Evolutionary conservation across 768 basidiomycete genomes (phyloP).

Genomic region (Scleroderma citrinum): DNA sequence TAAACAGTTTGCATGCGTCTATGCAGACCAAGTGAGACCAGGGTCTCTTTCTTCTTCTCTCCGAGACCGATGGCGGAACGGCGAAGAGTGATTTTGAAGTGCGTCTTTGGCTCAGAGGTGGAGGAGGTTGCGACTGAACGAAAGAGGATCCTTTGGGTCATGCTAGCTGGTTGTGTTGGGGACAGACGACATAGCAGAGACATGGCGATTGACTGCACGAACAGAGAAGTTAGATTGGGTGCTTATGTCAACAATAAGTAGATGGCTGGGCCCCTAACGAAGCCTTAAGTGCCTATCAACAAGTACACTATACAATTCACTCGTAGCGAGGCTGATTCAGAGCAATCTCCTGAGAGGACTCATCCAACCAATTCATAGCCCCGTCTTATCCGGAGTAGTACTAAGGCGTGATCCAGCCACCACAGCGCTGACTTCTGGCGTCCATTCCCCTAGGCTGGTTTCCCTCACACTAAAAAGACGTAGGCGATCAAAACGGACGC

Average conservation of each 20-base stretch:
- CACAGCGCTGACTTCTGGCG: slow-evolving; percentile 21
- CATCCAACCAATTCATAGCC: too few species aligned
- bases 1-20: slow-evolving; percentile 82
- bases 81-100: slow-evolving; percentile 85
- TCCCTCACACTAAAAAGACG: slow-evolving; percentile 21
- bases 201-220: slow-evolving; percentile 6
- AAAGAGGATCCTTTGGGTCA: slow-evolving; percentile 4
- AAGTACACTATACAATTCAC: too few species aligned
- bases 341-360: too few species aligned
- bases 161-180: slow-evolving; percentile 6
- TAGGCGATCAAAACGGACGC: slow-evolving; percentile 19
- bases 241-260: too few species aligned
- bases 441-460: slow-evolving; percentile 24
- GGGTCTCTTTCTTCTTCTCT: slow-evolving; percentile 61
- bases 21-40: slow-evolving; percentile 79
- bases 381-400: too few species aligned
- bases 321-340: too few species aligned
- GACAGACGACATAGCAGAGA: slow-evolving; percentile 4
- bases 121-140: slow-evolving; percentile 7
- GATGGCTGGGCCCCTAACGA: too few species aligned
- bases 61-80: slow-evolving; percentile 86
- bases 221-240: background rate
- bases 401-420: slow-evolving; percentile 5
- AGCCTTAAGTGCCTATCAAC: too few species aligned
- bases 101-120: slow-evolving; percentile 41